phyloP scores from a whole-genome alignment of 2,329 filamentous ascomycete genomes.

The Penicillium thymicola region DNA sequence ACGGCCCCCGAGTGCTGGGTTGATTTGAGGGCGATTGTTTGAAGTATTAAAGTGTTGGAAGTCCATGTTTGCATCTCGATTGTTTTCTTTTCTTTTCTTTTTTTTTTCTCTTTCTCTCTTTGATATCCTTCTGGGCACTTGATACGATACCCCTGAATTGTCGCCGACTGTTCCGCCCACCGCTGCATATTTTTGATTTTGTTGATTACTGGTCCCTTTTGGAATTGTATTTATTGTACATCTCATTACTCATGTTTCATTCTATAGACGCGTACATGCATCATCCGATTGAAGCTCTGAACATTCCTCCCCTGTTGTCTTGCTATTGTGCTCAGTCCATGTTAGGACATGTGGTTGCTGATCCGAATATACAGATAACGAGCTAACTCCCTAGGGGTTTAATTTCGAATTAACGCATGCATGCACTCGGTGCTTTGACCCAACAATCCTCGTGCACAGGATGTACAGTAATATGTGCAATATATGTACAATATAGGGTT shows the following conservation, averaged over 20 bases:
- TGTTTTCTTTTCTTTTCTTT: conserved; percentile 10
- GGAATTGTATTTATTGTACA: conserved; percentile 16
- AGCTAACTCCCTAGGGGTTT: background rate
- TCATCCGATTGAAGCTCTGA: background rate
- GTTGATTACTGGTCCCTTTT: conserved; percentile 11
- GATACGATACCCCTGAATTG: conserved; percentile 30
- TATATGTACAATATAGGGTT: background rate
- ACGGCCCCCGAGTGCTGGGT: conserved; percentile 23
- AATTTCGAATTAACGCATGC: background rate
- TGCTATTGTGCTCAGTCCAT: background rate
- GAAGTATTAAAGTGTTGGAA: background rate
- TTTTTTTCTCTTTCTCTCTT: conserved; percentile 15
- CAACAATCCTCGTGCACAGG: background rate
- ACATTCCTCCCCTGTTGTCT: background rate
- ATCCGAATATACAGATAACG: conserved; percentile 8
- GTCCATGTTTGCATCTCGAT: conserved; percentile 11
- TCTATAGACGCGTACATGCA: conserved; percentile 10
- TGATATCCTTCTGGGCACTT: conserved; percentile 27
- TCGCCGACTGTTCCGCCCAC: conserved; percentile 17
- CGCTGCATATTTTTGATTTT: conserved; percentile 13
- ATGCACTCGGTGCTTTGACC: background rate
- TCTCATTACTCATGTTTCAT: background rate
- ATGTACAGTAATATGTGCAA: background rate
- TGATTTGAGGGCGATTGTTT: conserved; percentile 17
- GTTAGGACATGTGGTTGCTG: conserved; percentile 13